These are phyloP conservation scores for Nicotiana attenuata DNA, from an alignment of 257 asterid species.

Conservation along the genomic window DNA sequence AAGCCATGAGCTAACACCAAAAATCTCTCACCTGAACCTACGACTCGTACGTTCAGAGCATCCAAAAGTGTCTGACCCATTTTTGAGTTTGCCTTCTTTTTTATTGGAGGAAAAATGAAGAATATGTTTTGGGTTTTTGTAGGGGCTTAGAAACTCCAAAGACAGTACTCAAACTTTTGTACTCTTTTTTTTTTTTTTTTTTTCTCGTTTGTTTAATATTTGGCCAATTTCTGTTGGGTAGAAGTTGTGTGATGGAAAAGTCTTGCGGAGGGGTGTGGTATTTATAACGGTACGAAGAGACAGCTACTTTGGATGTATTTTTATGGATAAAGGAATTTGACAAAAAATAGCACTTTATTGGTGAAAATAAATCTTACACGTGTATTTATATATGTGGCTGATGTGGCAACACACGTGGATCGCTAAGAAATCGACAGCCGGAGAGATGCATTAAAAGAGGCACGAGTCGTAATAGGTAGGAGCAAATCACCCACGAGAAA, in stretches of 20 bases:
- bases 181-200: not conserved
- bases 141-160: not conserved
- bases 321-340: not conserved
- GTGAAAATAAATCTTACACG: too few relatives aligned
- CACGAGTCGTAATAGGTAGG: too few relatives aligned
- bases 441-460: too few relatives aligned
- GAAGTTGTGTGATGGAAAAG: not conserved
- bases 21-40: slow-evolving; percentile 63
- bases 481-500: too few relatives aligned
- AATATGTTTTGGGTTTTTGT: not conserved
- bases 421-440: too few relatives aligned
- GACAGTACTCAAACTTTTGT: not conserved
- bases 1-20: slow-evolving; percentile 80
- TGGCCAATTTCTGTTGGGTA: not conserved
- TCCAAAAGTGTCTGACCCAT: slow-evolving; percentile 67
- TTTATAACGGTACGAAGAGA: not conserved
- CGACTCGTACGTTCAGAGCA: slow-evolving; percentile 71
- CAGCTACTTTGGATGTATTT: not conserved
- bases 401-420: too few relatives aligned
- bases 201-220: not conserved
- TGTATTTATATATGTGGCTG: too few relatives aligned
- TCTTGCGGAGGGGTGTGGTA: not conserved
- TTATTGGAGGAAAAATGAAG: not conserved
- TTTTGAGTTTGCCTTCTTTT: not conserved
- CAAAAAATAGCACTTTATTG: too few relatives aligned